Evolutionary conservation across 2,329 filamentous ascomycete genomes (phyloP).

Genomic region (Penicillium sp.): DNA sequence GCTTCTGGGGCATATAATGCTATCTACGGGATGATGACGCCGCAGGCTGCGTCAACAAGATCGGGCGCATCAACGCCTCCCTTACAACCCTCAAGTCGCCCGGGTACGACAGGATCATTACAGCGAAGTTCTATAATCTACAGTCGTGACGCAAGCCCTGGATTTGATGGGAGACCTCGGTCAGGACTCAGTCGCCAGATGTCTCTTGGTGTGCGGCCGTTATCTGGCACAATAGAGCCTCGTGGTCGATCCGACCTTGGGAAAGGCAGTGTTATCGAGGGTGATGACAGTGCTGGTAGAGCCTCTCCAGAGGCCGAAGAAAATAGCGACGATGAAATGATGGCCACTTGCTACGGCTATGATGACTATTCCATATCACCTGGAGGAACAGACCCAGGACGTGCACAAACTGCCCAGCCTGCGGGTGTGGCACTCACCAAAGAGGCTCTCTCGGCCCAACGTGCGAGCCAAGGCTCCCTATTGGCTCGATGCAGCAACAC

Average conservation of each 20-base stretch:
- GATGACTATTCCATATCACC: conserved; percentile 40
- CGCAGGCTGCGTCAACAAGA: conserved; percentile 19
- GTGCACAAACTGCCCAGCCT: conserved; percentile 16
- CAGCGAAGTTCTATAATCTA: conserved; percentile 42
- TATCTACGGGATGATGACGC: conserved; percentile 39
- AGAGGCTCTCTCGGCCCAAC: conserved; percentile 22
- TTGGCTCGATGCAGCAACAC: conserved; percentile 20
- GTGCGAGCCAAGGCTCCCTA: conserved; percentile 30
- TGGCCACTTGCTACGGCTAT: conserved; percentile 38
- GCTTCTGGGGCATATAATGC: conserved; percentile 42
- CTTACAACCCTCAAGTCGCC: conserved; percentile 37
- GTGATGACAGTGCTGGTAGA: conserved; percentile 31
- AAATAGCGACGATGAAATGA: conserved; percentile 40
- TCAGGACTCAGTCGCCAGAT: conserved; percentile 37
- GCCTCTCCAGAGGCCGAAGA: conserved; percentile 33
- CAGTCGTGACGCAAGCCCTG: conserved; percentile 38
- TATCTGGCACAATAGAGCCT: conserved; percentile 38
- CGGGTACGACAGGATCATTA: conserved; percentile 36
- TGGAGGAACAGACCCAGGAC: conserved; percentile 35
- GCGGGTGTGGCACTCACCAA: conserved; percentile 12
- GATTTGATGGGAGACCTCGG: conserved; percentile 29
- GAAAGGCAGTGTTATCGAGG: conserved; percentile 25
- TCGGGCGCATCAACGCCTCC: conserved; percentile 29
- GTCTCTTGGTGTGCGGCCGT: conserved; percentile 42
- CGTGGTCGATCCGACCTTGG: conserved; percentile 29